Base-by-base conservation (phyloP, 2,329 filamentous ascomycete species). In the Sclerotinia minor region DNA sequence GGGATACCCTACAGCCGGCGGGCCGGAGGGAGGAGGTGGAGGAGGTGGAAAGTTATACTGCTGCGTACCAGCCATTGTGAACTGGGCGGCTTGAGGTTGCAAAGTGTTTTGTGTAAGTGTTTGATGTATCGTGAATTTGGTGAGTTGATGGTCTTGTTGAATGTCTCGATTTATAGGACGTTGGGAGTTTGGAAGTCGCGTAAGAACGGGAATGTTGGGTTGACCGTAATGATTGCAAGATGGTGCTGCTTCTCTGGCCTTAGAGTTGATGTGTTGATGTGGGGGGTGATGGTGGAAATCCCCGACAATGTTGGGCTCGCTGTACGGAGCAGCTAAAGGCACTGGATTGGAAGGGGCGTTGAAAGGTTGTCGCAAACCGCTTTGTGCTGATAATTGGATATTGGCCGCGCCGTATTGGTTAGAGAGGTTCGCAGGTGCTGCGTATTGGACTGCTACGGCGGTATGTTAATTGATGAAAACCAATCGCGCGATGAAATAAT, bases 1-100 rank as follows among this genome's bases (percentile, higher is more conserved):
- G 49, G 71, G 69, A 50, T 75, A 73, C 41, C 71, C 72, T 32
- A 72, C 54, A 45, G 74, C 70, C 54, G 75, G 74, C 57, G 75
- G 73, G 3, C 74, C 74, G 32, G 71, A 29, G 38, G 75, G 66
- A 32, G 76, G 75, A 45, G 77, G 76, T 13, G 76, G 77, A 41
- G 77, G 76, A 57, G 76, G 76, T 70, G 76, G 75, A 49, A 76
- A 78, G 67, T 72, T 76, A 72, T 78, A 78, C 64, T 76, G 75
- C 64, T 75, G 74, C 29, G 73, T 58, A 50, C 72, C 73, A 68
- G 76, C 74, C 74, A 75, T 77, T 45, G 24, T 47, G 35, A 35
- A 19, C 7, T 49, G 63, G 45, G 44, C 7, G 4, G 19, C 11
- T 67, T 15, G 38, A 29, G 38, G 24, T 66, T n/a, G 61, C 26